A percentile compares a stretch with the other conserved stretches of the same genome.
These are phyloP conservation scores for Chiua sp. DNA, from an alignment of 1,284 basidiomycete species.

Conservation along the genomic window DNA sequence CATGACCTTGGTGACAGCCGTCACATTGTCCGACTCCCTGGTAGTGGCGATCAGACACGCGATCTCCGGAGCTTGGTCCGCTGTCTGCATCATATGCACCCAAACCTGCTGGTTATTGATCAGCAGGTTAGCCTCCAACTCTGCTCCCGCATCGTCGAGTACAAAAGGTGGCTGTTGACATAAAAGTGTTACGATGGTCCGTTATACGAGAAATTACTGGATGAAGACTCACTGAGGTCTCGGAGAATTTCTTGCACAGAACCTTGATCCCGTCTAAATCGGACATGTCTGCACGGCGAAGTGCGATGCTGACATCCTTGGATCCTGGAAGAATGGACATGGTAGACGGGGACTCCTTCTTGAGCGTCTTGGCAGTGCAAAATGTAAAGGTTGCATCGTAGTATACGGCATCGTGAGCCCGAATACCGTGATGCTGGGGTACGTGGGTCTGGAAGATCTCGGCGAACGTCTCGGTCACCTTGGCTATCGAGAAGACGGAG, in stretches of 20 bases:
- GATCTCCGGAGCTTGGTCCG: slow-evolving; percentile 41
- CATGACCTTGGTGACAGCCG: slow-evolving; percentile 57
- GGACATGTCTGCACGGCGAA: slow-evolving; percentile 48
- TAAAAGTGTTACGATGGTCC: neutral
- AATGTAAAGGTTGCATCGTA: slow-evolving; percentile 66
- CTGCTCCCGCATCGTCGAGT: slow-evolving; percentile 48
- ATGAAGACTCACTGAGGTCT: slow-evolving; percentile 55
- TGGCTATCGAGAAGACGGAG: slow-evolving; percentile 66
- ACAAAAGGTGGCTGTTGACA: slow-evolving; percentile 55
- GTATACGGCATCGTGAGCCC: slow-evolving; percentile 49
- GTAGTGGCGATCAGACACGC: slow-evolving; percentile 69
- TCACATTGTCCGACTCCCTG: slow-evolving; percentile 45
- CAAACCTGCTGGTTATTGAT: slow-evolving; percentile 58
- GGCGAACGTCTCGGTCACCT: slow-evolving; percentile 54
- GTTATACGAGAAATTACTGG: neutral
- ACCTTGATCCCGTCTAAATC: slow-evolving; percentile 50
- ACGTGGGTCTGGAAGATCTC: slow-evolving; percentile 47
- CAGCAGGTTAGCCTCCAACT: slow-evolving; percentile 55
- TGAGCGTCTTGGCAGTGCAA: slow-evolving; percentile 53
- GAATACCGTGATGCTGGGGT: slow-evolving; percentile 39
- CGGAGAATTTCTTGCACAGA: slow-evolving; percentile 62
- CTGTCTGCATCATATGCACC: slow-evolving; percentile 55
- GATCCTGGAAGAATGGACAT: slow-evolving; percentile 10
- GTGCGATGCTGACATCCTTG: slow-evolving; percentile 36
- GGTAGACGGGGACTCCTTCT: slow-evolving; percentile 21